phyloP scores from a whole-genome alignment of 805 yeast genomes.

The Hanseniaspora pseudoguilliermondii region DNA sequence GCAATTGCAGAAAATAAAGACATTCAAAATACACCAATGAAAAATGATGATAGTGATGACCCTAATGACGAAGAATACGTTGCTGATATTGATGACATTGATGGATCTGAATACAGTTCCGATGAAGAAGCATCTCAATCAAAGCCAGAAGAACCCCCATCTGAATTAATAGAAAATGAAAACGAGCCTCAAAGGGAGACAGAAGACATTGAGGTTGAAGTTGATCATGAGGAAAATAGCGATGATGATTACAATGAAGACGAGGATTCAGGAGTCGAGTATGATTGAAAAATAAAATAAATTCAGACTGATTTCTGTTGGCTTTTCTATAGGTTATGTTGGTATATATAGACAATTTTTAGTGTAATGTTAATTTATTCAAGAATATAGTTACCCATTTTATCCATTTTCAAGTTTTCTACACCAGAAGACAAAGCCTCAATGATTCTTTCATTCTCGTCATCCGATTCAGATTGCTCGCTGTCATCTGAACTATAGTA shows the following conservation, averaged over 20 bases:
- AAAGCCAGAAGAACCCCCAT: slow-evolving; percentile 17
- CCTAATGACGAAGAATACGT: slow-evolving; percentile 16
- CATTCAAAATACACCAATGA: slow-evolving; percentile 33
- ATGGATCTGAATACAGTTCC: slow-evolving; percentile 22
- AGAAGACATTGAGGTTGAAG: slow-evolving; percentile 19
- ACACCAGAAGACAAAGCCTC: slow-evolving; percentile 56
- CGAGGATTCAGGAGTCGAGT: slow-evolving; percentile 29
- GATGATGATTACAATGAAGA: slow-evolving; percentile 28
- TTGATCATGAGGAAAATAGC: slow-evolving; percentile 22
- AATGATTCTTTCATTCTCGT: slow-evolving; percentile 49
- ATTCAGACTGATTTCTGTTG: not conserved
- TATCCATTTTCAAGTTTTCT: slow-evolving; percentile 62
- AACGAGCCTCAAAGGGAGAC: slow-evolving; percentile 20
- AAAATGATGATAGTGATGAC: slow-evolving; percentile 21
- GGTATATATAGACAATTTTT: not conserved
- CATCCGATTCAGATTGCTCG: slow-evolving; percentile 27
- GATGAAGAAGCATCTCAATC: slow-evolving; percentile 28
- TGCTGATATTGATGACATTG: slow-evolving; percentile 18
- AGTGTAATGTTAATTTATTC: slow-evolving; percentile 25
- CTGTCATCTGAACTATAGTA: slow-evolving; percentile 25
- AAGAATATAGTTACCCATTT: slow-evolving; percentile 65
- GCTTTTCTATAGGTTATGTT: not conserved
- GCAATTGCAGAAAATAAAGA: slow-evolving; percentile 19
- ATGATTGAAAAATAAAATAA: slow-evolving; percentile 19
- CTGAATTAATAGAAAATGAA: slow-evolving; percentile 18